Percentiles rank a stretch among this genome's conserved stretches.
phyloP scores from a whole-genome alignment of 129 eudicot genomes.

The Ambrosia trifida region DNA sequence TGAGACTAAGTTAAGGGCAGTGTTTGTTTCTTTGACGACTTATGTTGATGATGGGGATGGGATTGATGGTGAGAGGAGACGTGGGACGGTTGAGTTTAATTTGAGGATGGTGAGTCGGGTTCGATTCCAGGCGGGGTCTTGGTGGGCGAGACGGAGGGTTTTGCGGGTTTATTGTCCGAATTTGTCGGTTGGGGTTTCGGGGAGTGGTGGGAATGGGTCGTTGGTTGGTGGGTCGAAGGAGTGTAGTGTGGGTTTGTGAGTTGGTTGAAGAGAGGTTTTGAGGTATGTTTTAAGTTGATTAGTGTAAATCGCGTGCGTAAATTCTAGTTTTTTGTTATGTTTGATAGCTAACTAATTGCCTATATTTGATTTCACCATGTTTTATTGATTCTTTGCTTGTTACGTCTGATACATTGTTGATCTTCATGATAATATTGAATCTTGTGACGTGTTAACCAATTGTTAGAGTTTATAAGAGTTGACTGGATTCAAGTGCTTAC shows the following conservation, averaged over 20 bases:
- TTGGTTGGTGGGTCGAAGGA: constrained; percentile 46
- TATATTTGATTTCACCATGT: constrained; percentile 2
- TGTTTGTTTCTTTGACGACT: constrained; percentile 41
- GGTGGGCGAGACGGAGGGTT: constrained; percentile 73
- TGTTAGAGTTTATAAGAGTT: neutral
- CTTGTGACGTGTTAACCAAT: neutral
- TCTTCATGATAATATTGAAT: neutral
- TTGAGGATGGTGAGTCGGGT: constrained; percentile 62
- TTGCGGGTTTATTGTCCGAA: constrained; percentile 60
- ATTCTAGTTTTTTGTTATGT: neutral
- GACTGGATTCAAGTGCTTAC: neutral
- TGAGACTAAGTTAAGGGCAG: constrained; percentile 45
- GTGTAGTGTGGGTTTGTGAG: constrained; percentile 52
- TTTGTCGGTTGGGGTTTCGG: constrained; percentile 39
- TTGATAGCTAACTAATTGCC: constrained; percentile 7
- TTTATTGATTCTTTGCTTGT: neutral
- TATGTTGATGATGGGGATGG: constrained; percentile 42
- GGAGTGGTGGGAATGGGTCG: constrained; percentile 38
- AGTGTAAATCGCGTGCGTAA: neutral
- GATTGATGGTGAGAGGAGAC: constrained; percentile 38
- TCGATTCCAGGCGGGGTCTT: constrained; percentile 64
- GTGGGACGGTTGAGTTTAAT: constrained; percentile 52
- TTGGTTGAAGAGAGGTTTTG: constrained; percentile 15
- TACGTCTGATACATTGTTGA: neutral
- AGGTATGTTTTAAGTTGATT: constrained; percentile 3